Evolutionary conservation across 1,284 basidiomycete genomes (phyloP), one percentile per base, ranked within the genome.

Genomic region (Ustilago curta): DNA sequence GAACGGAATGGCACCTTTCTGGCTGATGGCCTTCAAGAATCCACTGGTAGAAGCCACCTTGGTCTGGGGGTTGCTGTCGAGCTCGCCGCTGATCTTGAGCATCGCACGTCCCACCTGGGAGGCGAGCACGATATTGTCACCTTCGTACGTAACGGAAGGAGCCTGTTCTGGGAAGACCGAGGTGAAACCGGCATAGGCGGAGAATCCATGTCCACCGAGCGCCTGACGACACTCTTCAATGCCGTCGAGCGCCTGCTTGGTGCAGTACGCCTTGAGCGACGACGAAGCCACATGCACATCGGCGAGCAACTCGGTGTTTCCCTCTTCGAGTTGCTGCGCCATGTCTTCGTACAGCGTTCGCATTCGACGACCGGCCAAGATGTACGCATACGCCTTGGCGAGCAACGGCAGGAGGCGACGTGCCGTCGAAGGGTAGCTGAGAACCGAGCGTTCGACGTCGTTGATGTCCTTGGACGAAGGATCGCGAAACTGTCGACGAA

Each of bases 401-500:
- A 86, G 72, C 19, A 85, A 78, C 1, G 86, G 86, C 76, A 86
- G 78, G 40, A 86, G 70, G 8, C 86, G 73, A 18, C 78, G 76
- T 21, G 84, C 82, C 1, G 85, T 85, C 51, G 85, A 81, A 32
- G 81, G 77, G 61, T 86, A 86, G 63, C 84, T 83, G 11, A 86
- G 71, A 2, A 86, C 85, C 47, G 80, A 82, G 4, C 79, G 79
- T 75, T 86, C 85, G 39, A 80, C 76, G 3, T 87, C 61, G 16
- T 87, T 88, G 31, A 84, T 83, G 70, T 88, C 50, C 65, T 73
- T 59, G 27, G 59, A 56, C 58, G 75, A 63, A 18, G 84, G 80
- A 69, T 81, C 51, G 58, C 78, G 44, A 62, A 86, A 86, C 84
- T 93, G 92, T 39, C 92, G 86, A 8, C 92, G 89, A 32, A 92